Percentiles rank a stretch among this genome's conserved stretches.
These are phyloP conservation scores for Pseudonitzschia multistriata DNA, from an alignment of 108 stramenopile genomes.

Conservation along the genomic window DNA sequence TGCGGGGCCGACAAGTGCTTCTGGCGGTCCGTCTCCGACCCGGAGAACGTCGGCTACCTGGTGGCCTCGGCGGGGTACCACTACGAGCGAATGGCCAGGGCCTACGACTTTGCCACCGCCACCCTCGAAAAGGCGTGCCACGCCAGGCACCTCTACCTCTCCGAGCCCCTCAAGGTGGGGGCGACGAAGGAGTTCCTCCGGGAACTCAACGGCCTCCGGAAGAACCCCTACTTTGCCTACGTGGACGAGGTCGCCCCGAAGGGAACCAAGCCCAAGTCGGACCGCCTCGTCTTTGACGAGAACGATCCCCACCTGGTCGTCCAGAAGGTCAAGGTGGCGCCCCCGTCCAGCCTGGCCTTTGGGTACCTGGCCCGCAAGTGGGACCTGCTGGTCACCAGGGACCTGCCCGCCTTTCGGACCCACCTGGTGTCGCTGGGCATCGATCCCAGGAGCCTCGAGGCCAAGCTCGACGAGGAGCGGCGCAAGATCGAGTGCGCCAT, in stretches of 20 bases:
- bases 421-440: neutral
- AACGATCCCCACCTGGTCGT: neutral
- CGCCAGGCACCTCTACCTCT: neutral
- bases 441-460: neutral
- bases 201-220: neutral
- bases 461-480: neutral
- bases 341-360: neutral
- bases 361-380: neutral
- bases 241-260: neutral
- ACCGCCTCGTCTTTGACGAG: neutral
- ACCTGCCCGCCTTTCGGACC: neutral
- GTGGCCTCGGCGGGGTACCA: neutral
- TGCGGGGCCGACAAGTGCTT: constrained; percentile 7
- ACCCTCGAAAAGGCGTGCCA: neutral
- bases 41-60: neutral
- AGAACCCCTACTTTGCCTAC: neutral
- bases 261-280: neutral
- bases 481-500: neutral
- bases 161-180: neutral
- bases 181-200: neutral
- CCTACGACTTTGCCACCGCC: neutral
- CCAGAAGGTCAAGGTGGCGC: neutral
- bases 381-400: neutral
- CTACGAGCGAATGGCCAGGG: neutral
- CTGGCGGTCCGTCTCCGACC: constrained; percentile 1